Evolutionary conservation across 2,329 filamentous ascomycete species (phyloP).

Genomic region (Sordariomycetes sp.): DNA sequence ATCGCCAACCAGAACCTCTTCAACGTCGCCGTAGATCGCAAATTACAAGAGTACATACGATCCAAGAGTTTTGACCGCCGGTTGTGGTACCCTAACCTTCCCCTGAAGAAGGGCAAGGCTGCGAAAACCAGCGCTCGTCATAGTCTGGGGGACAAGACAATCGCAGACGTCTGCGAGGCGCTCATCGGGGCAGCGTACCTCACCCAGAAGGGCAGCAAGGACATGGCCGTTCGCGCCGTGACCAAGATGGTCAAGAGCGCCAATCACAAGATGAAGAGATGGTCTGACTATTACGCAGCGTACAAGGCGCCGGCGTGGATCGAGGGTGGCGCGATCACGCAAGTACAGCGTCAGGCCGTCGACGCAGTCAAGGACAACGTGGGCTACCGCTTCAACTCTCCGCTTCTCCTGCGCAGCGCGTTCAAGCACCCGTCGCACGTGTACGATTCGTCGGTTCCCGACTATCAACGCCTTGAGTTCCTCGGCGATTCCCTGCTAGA

Average conservation of each 20-base stretch:
- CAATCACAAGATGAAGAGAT: constrained; percentile 61
- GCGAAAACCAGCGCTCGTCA: constrained; percentile 42
- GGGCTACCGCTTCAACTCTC: constrained; percentile 62
- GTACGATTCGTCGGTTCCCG: constrained; percentile 26
- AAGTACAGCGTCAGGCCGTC: constrained; percentile 27
- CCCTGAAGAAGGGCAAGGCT: constrained; percentile 64
- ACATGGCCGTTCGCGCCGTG: constrained; percentile 54
- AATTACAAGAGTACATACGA: constrained; percentile 66
- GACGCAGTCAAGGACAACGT: constrained; percentile 53
- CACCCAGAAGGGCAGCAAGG: constrained; percentile 34
- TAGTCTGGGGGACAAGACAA: constrained; percentile 64
- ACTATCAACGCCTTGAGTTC: constrained; percentile 73
- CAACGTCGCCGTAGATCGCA: constrained; percentile 59
- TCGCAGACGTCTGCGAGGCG: constrained; percentile 83
- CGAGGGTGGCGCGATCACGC: constrained; percentile 46
- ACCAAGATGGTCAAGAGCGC: constrained; percentile 59
- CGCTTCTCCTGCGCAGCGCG: constrained; percentile 63
- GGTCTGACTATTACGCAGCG: constrained; percentile 61
- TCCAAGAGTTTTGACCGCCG: constrained; percentile 75
- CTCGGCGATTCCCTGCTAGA: constrained; percentile 83
- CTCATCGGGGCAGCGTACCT: constrained; percentile 70
- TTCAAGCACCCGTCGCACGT: constrained; percentile 65
- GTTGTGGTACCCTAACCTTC: constrained; percentile 80
- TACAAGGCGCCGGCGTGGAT: constrained; percentile 70
- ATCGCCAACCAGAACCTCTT: constrained; percentile 89